Conservation (phyloP, 1,284 basidiomycete genomes). For the Grifola frondosa region DNA sequence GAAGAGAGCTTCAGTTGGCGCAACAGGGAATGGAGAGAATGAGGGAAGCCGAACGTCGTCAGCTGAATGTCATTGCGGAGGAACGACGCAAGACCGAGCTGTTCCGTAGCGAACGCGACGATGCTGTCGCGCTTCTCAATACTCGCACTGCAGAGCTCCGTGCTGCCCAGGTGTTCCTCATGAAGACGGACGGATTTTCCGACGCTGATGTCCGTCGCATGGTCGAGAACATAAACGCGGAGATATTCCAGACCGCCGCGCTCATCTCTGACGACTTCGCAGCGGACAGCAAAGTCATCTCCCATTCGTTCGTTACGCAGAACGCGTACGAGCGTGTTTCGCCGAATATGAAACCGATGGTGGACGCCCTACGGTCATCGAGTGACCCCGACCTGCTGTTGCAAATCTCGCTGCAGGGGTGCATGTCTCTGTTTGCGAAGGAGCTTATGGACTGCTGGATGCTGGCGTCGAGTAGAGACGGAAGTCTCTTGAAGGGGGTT, state of each 20-base stretch:
- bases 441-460: conserved; percentile 50
- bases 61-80: not conserved
- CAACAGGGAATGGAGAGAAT: no score
- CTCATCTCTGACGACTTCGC: conserved; percentile 15
- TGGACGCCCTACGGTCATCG: conserved; percentile 33
- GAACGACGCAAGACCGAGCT: no score
- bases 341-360: conserved; percentile 33
- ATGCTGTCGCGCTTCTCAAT: conserved; percentile 15
- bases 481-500: conserved; percentile 42
- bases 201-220: conserved; percentile 23
- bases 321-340: conserved; percentile 38
- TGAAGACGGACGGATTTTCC: conserved; percentile 20
- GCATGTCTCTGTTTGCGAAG: conserved; percentile 41
- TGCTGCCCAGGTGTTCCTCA: conserved; percentile 19
- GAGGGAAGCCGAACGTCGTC: no score
- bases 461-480: conserved; percentile 42
- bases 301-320: not conserved
- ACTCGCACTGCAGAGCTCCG: conserved; percentile 18
- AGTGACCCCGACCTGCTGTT: conserved; percentile 43
- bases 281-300: not conserved
- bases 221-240: conserved; percentile 20
- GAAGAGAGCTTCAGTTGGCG: no score
- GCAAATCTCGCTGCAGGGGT: conserved; percentile 52
- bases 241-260: conserved; percentile 24
- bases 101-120: no score